Evolutionary conservation across 2,329 filamentous ascomycete genomes (phyloP), one percentile per base, ranked within the genome.

Genomic region (Trichoderma simmonsii): DNA sequence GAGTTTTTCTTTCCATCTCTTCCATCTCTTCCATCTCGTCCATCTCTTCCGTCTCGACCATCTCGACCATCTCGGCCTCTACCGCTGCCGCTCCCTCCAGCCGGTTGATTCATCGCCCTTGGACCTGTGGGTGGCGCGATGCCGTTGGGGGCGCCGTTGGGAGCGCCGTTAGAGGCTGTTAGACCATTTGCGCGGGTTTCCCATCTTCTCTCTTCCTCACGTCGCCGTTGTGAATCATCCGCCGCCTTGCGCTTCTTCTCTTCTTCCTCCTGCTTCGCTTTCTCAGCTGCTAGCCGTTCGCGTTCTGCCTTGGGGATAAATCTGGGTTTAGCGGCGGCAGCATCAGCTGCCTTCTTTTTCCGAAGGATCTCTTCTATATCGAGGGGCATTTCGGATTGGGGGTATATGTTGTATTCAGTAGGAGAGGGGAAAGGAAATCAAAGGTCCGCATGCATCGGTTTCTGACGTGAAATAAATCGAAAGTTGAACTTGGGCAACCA

Each of bases 291-390:
- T 30, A 97, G 82, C 73, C 90, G 89, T 80, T 97, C 94, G 70
- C 95, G 89, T 80, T 97, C 89, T 36, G 92, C 91, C 84, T 93
- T 96, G 5, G 93, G 92, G 26, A 97, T 84, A 79, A 97, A 97
- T 80, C 93, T 95, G 6, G 94, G 94, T 86, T 96, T 97, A 70
- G 93, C 88, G 11, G 93, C 92, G 18, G 92, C 93, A 43, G 92
- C 92, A 82, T 96, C 93, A 32, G 93, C 92, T 73, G 93, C 93
- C 79, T 92, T 93, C 86, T 97, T 97, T 83, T 95, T 92, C 75
- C 90, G 89, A 26, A 97, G 83, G 5, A 97, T 87, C 77, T 97
- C 93, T 81, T 97, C 94, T 71, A 97, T 91, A 79, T 93, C 95
- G 62, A 97, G 84, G 70, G 82, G 81, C 82, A 83, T 83, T 26